Conservation (phyloP, 139 green algal genomes). For the Zygnema circumcarinatum region DNA sequence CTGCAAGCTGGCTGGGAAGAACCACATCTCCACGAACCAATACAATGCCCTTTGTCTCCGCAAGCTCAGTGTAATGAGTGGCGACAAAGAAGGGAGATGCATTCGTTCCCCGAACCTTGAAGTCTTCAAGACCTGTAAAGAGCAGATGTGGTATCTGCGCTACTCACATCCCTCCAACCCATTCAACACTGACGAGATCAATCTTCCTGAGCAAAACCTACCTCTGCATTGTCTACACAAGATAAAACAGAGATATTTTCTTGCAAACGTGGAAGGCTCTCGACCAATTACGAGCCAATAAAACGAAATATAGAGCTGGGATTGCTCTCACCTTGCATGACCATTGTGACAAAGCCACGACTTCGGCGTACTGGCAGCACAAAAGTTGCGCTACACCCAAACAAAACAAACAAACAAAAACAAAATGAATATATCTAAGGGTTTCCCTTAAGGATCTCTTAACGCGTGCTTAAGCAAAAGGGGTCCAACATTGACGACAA, state of each 20-base stretch:
- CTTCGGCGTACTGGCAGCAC: conserved; percentile 24
- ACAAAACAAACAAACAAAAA: neutral
- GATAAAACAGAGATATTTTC: neutral
- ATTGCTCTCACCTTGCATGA: conserved; percentile 34
- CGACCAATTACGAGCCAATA: neutral
- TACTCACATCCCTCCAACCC: conserved; percentile 29
- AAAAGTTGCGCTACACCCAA: conserved; percentile 36
- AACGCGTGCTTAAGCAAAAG: too few species aligned
- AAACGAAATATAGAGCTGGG: neutral
- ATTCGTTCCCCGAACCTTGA: conserved; percentile 46
- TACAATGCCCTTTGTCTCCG: conserved; percentile 54
- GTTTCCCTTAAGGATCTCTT: too few species aligned
- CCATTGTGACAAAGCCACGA: conserved; percentile 44
- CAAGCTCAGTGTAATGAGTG: conserved; percentile 62
- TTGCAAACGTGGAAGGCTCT: neutral
- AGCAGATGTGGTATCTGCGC: conserved; percentile 60
- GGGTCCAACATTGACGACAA: neutral
- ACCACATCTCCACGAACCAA: conserved; percentile 62
- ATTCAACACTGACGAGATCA: neutral
- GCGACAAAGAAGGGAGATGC: conserved; percentile 53
- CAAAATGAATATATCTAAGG: neutral
- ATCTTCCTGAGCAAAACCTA: neutral
- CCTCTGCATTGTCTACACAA: neutral
- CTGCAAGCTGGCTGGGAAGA: conserved; percentile 34
- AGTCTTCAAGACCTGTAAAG: conserved; percentile 63